A percentile compares a stretch with the other conserved stretches of the same genome.
Conservation (phyloP, 805 yeast genomes). For the Kodamaea laetipori region DNA sequence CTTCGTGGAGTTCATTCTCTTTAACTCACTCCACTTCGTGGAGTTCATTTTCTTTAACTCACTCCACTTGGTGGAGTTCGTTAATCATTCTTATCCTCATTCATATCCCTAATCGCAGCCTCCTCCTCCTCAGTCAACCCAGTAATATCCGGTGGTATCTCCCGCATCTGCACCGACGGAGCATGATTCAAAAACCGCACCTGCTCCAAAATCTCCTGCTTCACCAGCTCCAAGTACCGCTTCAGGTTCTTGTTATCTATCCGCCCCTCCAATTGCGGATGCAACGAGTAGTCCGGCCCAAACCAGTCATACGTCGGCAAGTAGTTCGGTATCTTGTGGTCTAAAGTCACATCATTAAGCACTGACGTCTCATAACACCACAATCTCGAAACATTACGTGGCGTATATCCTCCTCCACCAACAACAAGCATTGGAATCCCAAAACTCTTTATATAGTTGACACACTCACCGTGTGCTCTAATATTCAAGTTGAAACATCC, state of each 20-base stretch:
- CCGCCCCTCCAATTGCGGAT: conserved; percentile 60
- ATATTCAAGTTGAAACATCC: conserved; percentile 94
- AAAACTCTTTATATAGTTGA: conserved; percentile 81
- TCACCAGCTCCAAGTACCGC: conserved; percentile 78
- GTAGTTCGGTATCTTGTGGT: conserved; percentile 55
- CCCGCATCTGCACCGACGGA: conserved; percentile 91
- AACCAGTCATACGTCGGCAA: conserved; percentile 81
- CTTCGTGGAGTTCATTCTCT: neutral
- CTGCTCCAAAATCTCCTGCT: conserved; percentile 76
- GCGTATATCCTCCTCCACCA: conserved; percentile 99
- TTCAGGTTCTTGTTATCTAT: conserved; percentile 85
- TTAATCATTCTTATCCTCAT: conserved; percentile 25
- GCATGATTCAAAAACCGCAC: conserved; percentile 83
- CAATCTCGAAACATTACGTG: conserved; percentile 88
- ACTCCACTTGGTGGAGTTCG: neutral
- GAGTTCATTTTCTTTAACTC: neutral
- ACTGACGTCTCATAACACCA: conserved; percentile 96
- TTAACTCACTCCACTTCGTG: neutral
- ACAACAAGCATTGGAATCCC: conserved; percentile 87
- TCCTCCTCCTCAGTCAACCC: conserved; percentile 49
- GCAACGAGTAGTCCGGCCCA: conserved; percentile 88
- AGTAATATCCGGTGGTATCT: conserved; percentile 71
- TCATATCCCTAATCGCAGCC: conserved; percentile 37
- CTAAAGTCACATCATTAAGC: conserved; percentile 59
- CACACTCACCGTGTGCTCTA: conserved; percentile 95